Evolutionary conservation across 2,329 filamentous ascomycete genomes (phyloP).

Genomic region (Tolypocladium nubicola): DNA sequence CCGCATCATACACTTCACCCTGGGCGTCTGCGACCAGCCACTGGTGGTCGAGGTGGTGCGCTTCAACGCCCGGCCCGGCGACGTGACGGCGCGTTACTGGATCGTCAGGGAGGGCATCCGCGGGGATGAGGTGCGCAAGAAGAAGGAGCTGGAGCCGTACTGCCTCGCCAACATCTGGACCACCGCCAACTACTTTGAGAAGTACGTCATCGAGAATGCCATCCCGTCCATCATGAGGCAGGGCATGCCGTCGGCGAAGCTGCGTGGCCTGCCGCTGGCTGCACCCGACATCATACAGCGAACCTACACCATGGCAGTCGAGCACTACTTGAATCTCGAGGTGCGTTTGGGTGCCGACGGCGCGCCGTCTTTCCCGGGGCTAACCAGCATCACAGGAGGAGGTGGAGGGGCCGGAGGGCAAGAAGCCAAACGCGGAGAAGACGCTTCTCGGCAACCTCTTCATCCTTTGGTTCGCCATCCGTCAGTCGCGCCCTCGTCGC

Average conservation of each 20-base stretch:
- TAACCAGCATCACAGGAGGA: constrained; percentile 1
- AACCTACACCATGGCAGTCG: constrained; percentile 11
- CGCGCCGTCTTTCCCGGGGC: not conserved
- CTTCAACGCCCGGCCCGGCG: constrained; percentile 25
- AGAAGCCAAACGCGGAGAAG: constrained; percentile 14
- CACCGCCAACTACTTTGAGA: constrained; percentile 21
- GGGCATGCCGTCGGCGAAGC: not conserved
- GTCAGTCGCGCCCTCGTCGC: constrained; percentile 21
- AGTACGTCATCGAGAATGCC: constrained; percentile 23
- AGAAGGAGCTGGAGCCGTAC: constrained; percentile 24
- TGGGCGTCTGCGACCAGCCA: constrained; percentile 24
- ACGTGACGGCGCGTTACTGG: constrained; percentile 29
- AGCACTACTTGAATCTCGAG: constrained; percentile 10
- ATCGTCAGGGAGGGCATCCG: constrained; percentile 14
- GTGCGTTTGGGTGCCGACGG: constrained; percentile 6
- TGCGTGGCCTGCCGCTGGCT: not conserved
- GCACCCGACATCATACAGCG: constrained; percentile 8
- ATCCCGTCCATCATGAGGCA: constrained; percentile 16
- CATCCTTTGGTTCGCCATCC: constrained; percentile 33
- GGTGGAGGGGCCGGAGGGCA: not conserved
- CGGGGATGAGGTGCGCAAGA: constrained; percentile 11
- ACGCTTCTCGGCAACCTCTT: constrained; percentile 30
- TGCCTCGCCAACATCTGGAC: constrained; percentile 27
- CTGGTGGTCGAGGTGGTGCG: constrained; percentile 28
- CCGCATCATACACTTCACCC: constrained; percentile 25